These are phyloP conservation scores for Podospora didyma DNA, from an alignment of 495 filamentous ascomycete genomes.

Conservation along the genomic window DNA sequence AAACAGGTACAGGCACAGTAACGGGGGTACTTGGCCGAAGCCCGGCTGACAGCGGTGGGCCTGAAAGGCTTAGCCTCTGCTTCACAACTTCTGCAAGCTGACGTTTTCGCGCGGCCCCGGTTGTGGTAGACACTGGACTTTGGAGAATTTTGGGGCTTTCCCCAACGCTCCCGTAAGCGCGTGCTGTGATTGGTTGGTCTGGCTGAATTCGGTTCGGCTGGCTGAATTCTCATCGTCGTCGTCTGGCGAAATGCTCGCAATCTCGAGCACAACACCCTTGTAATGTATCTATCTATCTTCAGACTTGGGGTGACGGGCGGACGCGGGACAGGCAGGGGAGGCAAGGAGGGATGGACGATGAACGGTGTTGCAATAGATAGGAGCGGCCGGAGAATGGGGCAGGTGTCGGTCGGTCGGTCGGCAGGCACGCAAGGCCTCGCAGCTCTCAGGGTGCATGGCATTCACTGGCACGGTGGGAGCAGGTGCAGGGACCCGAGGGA, in stretches of 20 bases:
- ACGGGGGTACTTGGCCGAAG: slow-evolving; percentile 13
- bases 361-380: too few species aligned
- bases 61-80: background rate
- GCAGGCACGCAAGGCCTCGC: too few species aligned
- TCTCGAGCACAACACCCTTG: background rate
- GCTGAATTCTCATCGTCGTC: slow-evolving; percentile 16
- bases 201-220: slow-evolving; percentile 11
- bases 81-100: slow-evolving; percentile 15
- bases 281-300: too few species aligned
- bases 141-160: slow-evolving; percentile 15
- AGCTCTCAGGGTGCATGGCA: too few species aligned
- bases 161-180: slow-evolving; percentile 15
- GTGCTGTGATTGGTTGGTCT: slow-evolving; percentile 14
- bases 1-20: background rate
- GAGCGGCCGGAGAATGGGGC: too few species aligned
- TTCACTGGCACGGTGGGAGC: too few species aligned
- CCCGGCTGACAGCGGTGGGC: slow-evolving; percentile 7
- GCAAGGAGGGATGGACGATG: background rate
- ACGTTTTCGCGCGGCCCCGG: slow-evolving; percentile 10
- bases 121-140: slow-evolving; percentile 4
- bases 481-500: background rate
- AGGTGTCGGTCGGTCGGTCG: too few species aligned
- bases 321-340: background rate
- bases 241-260: background rate
- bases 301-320: too few species aligned